phyloP scores from a whole-genome alignment of 352 stramenopile species.

The Phytophthora podocarpi region DNA sequence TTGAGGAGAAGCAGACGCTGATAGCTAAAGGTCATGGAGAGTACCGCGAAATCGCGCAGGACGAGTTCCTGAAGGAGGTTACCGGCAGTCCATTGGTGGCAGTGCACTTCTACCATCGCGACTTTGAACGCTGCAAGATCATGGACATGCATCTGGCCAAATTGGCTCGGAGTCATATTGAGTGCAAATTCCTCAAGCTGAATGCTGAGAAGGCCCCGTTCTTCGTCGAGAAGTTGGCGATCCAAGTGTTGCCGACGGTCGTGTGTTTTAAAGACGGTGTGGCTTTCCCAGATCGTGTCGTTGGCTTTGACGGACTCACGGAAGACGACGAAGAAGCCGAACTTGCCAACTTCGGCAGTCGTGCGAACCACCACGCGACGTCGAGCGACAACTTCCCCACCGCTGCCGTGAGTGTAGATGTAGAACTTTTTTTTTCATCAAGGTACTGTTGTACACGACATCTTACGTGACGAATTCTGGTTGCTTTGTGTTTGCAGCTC shows the following conservation, averaged over 20 bases:
- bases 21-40: constrained; percentile 80
- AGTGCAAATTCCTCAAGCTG: constrained; percentile 96
- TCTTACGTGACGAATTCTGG: neutral
- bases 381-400: constrained; percentile 69
- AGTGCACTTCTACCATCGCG: constrained; percentile 96
- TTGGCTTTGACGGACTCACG: constrained; percentile 94
- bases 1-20: constrained; percentile 61
- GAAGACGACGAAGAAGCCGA: constrained; percentile 73
- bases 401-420: constrained; percentile 44
- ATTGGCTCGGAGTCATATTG: constrained; percentile 71
- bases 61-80: constrained; percentile 96
- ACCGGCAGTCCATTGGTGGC: constrained; percentile 84
- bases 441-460: neutral
- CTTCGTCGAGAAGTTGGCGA: constrained; percentile 93
- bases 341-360: constrained; percentile 41
- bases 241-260: constrained; percentile 94
- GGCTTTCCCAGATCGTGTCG: constrained; percentile 87
- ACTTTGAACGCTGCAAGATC: constrained; percentile 98
- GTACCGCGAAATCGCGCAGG: constrained; percentile 93
- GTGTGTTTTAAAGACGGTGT: constrained; percentile 94
- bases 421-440: neutral
- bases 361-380: constrained; percentile 44
- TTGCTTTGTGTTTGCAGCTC: constrained; percentile 43
- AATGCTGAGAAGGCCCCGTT: constrained; percentile 96
- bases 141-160: constrained; percentile 93